These are phyloP conservation scores for Teratosphaeriaceae sp. DNA, from an alignment of 2,329 filamentous ascomycete species.

Conservation along the genomic window DNA sequence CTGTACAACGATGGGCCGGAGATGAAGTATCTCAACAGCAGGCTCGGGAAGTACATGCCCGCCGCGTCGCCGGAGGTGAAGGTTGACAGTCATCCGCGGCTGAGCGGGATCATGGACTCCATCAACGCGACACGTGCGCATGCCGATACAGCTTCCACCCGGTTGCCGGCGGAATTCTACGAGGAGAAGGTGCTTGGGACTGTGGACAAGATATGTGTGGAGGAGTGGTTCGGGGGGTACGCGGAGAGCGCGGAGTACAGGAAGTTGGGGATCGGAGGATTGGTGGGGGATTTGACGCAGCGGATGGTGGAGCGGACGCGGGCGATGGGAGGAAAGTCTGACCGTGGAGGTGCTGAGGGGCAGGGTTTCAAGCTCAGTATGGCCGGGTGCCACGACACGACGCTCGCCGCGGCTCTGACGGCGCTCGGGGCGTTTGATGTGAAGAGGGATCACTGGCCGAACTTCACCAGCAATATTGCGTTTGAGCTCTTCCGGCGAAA, in stretches of 20 bases:
- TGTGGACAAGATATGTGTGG: slow-evolving; percentile 66
- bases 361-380: slow-evolving; percentile 64
- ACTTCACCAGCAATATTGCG: slow-evolving; percentile 86
- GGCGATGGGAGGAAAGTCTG: slow-evolving; percentile 23
- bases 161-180: slow-evolving; percentile 80
- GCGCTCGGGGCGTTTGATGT: slow-evolving; percentile 70
- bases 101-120: slow-evolving; percentile 91
- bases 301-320: slow-evolving; percentile 39
- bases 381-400: slow-evolving; percentile 89
- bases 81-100: slow-evolving; percentile 74
- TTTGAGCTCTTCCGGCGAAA: slow-evolving; percentile 74
- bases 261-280: slow-evolving; percentile 74
- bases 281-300: slow-evolving; percentile 73
- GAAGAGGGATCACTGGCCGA: slow-evolving; percentile 69
- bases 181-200: slow-evolving; percentile 63
- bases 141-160: slow-evolving; percentile 74
- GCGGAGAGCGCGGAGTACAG: slow-evolving; percentile 79
- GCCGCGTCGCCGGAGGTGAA: slow-evolving; percentile 58
- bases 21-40: slow-evolving; percentile 73
- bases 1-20: slow-evolving; percentile 57
- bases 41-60: slow-evolving; percentile 83
- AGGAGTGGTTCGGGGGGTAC: slow-evolving; percentile 93
- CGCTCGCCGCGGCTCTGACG: slow-evolving; percentile 69
- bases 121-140: slow-evolving; percentile 86
- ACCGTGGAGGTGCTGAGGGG: slow-evolving; percentile 30